Base-by-base conservation (phyloP, 768 basidiomycete species). In the Lactifluus hygrophoroides region DNA sequence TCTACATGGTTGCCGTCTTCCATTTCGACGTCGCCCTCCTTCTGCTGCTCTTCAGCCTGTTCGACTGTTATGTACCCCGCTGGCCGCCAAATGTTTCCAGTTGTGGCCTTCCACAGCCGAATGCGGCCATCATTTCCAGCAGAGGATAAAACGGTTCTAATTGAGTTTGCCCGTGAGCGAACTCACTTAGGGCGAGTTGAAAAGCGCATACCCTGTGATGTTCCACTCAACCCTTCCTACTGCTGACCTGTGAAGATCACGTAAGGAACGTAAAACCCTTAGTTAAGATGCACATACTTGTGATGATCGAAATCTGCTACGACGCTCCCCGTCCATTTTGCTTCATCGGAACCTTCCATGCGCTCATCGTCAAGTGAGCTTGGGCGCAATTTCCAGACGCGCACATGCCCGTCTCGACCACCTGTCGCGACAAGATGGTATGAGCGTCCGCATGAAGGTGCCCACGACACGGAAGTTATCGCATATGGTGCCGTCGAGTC, bases 351-450 rank as follows among this genome's bases (percentile, higher is more conserved):
- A 0, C 67, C 71, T 16, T 74, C 76, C 16, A 63, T 71, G 23
- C 69, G 68, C 10, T 74, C 73, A 5, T 60, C 58, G 3, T 78
- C 76, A 0, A 73, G 76, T 10, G 69, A 56, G 1, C 76, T 75
- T 5, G 90, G 88, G 61, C 78, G 80, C 28, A 96, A 75, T 61
- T 84, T 83, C 94, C 94, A 97, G 62, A 99, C 90, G 61, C 92
- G 74, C 13, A 97, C 93, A 45, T 81, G 80, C 1, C 94, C 93
- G 69, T 96, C 94, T 30, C 93, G 78, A 30, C 83, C 77, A 16
- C 94, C 96, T 0, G 92, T 90, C 2, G 95, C 96, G 58, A 98
- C 79, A 38, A 97, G 86, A 67, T 98, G 95, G 71, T 93, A 95
- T 1, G 90, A 90, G 27, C 96, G 80, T 6, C 95, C 96, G 59